Percentiles rank a stretch among this genome's conserved stretches.
Evolutionary conservation across 805 yeast species (phyloP).

Genomic region (Zygosaccharomyces bisporus): DNA sequence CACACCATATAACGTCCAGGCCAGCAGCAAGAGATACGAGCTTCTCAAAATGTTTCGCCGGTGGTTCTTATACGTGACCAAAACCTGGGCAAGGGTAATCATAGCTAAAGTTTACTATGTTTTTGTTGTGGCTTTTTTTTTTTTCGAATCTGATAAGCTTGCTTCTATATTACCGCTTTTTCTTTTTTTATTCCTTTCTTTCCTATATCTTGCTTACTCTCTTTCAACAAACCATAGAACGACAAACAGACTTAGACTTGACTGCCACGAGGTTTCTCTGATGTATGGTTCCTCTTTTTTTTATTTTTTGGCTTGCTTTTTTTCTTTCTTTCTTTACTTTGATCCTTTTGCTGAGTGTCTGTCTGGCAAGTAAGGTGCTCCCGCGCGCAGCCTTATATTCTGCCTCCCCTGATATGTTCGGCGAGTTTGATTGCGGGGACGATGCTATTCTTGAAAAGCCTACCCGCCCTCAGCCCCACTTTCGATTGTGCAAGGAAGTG

Average conservation of each 20-base stretch:
- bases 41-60: conserved; percentile 28
- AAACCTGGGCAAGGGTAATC: conserved; percentile 10
- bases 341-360: no score
- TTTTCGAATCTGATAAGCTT: no score
- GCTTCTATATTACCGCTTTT: no score
- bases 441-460: background rate
- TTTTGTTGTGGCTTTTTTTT: no score
- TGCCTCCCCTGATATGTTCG: background rate
- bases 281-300: background rate
- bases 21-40: conserved; percentile 29
- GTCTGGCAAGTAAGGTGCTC: no score
- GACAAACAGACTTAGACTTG: background rate
- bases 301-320: no score
- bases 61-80: conserved; percentile 25
- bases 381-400: background rate
- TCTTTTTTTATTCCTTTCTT: no score
- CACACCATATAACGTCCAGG: conserved; percentile 22
- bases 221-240: background rate
- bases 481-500: background rate
- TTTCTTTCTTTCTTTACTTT: no score
- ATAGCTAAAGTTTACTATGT: background rate
- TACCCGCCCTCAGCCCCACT: background rate
- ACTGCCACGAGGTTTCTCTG: no score
- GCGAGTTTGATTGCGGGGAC: background rate
- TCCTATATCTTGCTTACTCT: no score